A percentile compares a stretch with the other conserved stretches of the same genome.
These are phyloP conservation scores for Magnaporthiopsis poae DNA, from an alignment of 2,329 filamentous ascomycete genomes.

Conservation along the genomic window DNA sequence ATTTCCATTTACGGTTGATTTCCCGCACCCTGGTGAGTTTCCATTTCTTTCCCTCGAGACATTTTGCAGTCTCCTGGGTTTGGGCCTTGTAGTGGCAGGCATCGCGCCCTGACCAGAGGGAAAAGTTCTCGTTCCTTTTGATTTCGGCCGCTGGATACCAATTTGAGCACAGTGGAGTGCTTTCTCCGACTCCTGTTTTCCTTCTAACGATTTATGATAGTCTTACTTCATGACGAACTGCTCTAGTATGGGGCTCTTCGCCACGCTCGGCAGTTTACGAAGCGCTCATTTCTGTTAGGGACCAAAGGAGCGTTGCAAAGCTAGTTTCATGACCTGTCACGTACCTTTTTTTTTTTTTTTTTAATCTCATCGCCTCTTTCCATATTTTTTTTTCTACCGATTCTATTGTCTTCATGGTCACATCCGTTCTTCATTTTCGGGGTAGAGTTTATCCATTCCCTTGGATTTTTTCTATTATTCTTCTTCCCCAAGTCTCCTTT, in stretches of 20 bases:
- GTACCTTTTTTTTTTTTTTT: slow-evolving; percentile 5
- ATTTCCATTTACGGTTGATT: slow-evolving; percentile 3
- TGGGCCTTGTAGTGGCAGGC: slow-evolving; percentile 9
- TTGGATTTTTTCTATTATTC: too few species aligned
- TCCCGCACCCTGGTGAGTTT: background rate
- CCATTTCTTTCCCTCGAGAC: slow-evolving; percentile 6
- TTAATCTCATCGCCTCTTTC: slow-evolving; percentile 16
- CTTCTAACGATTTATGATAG: slow-evolving; percentile 8
- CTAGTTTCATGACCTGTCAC: background rate
- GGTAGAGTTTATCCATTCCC: too few species aligned
- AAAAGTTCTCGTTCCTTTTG: slow-evolving; percentile 16
- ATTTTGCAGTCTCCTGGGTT: slow-evolving; percentile 8
- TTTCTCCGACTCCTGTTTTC: slow-evolving; percentile 2
- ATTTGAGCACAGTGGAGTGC: slow-evolving; percentile 17
- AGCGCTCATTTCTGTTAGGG: background rate
- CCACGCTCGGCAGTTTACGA: background rate
- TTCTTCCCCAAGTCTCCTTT: background rate
- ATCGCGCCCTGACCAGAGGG: slow-evolving; percentile 5
- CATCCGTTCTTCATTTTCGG: background rate
- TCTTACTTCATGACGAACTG: slow-evolving; percentile 5
- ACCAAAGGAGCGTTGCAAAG: background rate
- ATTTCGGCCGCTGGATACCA: slow-evolving; percentile 21
- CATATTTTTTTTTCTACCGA: background rate
- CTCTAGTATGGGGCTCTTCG: background rate
- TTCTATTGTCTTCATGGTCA: background rate